Base-by-base conservation (phyloP, 2,329 filamentous ascomycete genomes). In the Trichocomaceae sp. region DNA sequence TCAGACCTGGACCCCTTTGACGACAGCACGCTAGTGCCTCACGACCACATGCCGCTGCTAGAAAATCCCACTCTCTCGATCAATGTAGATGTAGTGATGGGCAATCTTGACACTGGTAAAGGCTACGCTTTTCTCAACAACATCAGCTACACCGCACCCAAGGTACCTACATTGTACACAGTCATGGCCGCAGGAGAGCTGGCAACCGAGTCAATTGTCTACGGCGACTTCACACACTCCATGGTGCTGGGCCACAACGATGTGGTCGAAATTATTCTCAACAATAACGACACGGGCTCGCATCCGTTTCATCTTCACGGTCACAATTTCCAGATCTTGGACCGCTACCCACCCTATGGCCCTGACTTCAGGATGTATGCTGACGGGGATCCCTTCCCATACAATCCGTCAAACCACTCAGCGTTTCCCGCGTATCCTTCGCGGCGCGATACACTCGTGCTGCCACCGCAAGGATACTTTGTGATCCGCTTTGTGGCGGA, bases 111-210 rank as follows among this genome's bases (percentile, higher is more conserved):
- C 20, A 79, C 90, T 55, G 86, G 87, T 0, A 83, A 81, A 26
- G 80, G 63, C 69, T 88, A 88, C 37, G 83, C 83, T 55, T 85
- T 85, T 73, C 84, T 87, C 56, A 90, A 91, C 75, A 83, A 88
- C 68, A 83, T 89, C 58, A 88, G 86, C 39, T 95, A 90, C 68
- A 79, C 80, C 7, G 52, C 69, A 0, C 87, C 87, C 49, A 88
- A 88, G 65, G 88, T 93, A 0, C 89, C 89, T 0, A 83, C 85
- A 0, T 77, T 95, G 0, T 93, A 89, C 75, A 87, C 85, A 0
- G 87, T 79, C 0, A 75, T 93, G 2, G 82, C 81, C 0, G 71
- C 81, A 0, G 83, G 81, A 35, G 60, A 67, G 2, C 54, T 77
- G 17, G 82, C 82, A 6, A 77, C 74, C 0, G 76, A 88, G 58